Evolutionary conservation across 805 yeast genomes (phyloP).

Genomic region (Wickerhamiella bombiphila): DNA sequence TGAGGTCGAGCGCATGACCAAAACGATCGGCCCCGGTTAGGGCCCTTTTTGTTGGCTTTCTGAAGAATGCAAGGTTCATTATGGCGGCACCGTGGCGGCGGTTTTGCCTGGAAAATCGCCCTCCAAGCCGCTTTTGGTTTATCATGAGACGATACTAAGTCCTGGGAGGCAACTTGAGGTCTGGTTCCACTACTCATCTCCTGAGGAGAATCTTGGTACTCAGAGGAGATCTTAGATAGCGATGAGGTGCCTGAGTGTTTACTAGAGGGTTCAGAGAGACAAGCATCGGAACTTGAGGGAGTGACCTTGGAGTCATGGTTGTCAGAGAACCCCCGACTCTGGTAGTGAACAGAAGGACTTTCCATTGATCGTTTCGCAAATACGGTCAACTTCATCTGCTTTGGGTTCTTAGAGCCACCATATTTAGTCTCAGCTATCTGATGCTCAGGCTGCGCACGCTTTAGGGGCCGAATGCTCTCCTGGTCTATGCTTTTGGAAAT

Average conservation of each 20-base stretch:
- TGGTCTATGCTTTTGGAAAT: neutral
- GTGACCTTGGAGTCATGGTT: no score
- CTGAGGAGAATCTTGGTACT: neutral
- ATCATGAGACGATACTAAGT: neutral
- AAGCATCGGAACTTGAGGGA: no score
- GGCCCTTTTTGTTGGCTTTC: slow-evolving; percentile 19
- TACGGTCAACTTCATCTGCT: neutral
- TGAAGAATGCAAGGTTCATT: slow-evolving; percentile 23
- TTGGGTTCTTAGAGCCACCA: no score
- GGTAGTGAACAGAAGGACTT: no score
- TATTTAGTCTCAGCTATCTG: no score
- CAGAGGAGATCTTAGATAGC: neutral
- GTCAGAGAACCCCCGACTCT: no score
- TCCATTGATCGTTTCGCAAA: neutral
- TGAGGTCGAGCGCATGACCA: slow-evolving; percentile 26
- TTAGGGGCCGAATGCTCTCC: no score
- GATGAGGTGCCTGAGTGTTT: no score
- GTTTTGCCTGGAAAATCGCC: neutral
- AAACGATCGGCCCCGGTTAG: slow-evolving; percentile 26
- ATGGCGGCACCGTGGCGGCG: slow-evolving; percentile 18
- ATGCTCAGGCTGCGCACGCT: no score
- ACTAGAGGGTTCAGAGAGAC: no score
- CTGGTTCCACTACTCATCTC: neutral
- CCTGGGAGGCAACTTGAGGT: no score
- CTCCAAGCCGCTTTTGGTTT: slow-evolving; percentile 4